Conservation (phyloP, 352 stramenopile species). For the Phytophthora meadii region DNA sequence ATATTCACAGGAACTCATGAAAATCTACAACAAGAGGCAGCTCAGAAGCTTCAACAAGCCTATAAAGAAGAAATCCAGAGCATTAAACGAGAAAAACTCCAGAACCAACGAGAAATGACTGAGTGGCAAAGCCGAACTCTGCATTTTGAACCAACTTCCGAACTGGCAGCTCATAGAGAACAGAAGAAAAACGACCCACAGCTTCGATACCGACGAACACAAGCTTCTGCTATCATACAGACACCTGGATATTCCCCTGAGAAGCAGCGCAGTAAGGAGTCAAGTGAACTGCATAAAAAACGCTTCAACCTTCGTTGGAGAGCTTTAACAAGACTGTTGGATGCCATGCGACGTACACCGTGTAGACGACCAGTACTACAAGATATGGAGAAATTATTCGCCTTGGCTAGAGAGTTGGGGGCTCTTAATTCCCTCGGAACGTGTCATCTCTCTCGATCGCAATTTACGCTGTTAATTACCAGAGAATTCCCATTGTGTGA, state of each 20-base stretch:
- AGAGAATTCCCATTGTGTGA: conserved; percentile 59
- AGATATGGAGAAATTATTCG: conserved; percentile 71
- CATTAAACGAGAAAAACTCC: conserved; percentile 29
- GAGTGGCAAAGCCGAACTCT: conserved; percentile 46
- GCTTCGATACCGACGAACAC: conserved; percentile 31
- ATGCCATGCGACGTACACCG: conserved; percentile 64
- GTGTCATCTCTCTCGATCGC: conserved; percentile 38
- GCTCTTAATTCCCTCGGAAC: conserved; percentile 51
- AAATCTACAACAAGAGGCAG: conserved; percentile 35
- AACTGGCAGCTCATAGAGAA: conserved; percentile 19
- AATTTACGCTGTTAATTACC: conserved; percentile 57
- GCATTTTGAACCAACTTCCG: conserved; percentile 52
- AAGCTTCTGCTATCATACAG: conserved; percentile 59
- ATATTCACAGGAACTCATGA: conserved; percentile 27
- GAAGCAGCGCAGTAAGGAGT: conserved; percentile 44
- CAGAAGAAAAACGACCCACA: conserved; percentile 20
- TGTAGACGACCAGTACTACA: conserved; percentile 66
- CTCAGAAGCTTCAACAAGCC: conserved; percentile 32
- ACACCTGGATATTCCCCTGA: conserved; percentile 51
- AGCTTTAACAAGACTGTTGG: conserved; percentile 50
- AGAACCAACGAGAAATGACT: conserved; percentile 43
- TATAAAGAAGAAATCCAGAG: conserved; percentile 45
- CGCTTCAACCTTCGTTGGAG: conserved; percentile 58
- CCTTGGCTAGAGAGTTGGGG: conserved; percentile 56
- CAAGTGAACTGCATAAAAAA: conserved; percentile 39